These are phyloP conservation scores for Escovopsis sp. DNA, from an alignment of 2,329 filamentous ascomycete genomes.

Conservation along the genomic window DNA sequence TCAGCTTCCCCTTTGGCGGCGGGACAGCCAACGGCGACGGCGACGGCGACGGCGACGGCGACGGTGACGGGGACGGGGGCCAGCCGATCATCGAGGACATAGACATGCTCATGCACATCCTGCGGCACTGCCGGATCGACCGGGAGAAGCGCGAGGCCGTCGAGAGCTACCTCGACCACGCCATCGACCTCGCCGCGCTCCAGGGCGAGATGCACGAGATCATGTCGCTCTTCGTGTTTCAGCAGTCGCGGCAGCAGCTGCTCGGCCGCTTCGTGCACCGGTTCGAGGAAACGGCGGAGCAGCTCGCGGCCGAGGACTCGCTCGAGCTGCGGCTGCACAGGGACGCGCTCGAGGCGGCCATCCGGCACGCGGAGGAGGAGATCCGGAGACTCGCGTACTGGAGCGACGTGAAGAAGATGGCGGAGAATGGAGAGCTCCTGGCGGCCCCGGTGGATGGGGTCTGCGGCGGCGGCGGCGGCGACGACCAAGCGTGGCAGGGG, in stretches of 20 bases:
- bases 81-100: slow-evolving; percentile 45
- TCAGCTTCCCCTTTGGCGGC: slow-evolving; percentile 21
- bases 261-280: slow-evolving; percentile 53
- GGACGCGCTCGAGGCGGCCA: slow-evolving; percentile 56
- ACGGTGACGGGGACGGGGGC: slow-evolving; percentile 37
- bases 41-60: slow-evolving; percentile 26
- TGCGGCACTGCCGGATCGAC: slow-evolving; percentile 64
- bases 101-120: slow-evolving; percentile 48
- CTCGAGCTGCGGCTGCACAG: slow-evolving; percentile 28
- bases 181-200: slow-evolving; percentile 61
- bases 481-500: slow-evolving; percentile 31
- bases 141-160: slow-evolving; percentile 80
- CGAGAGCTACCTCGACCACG: slow-evolving; percentile 65
- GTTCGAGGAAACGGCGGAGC: slow-evolving; percentile 25
- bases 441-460: slow-evolving; percentile 15
- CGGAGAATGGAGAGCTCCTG: slow-evolving; percentile 32
- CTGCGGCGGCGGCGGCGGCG: slow-evolving; percentile 13
- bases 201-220: slow-evolving; percentile 67
- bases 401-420: slow-evolving; percentile 64
- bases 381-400: slow-evolving; percentile 74
- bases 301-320: slow-evolving; percentile 23
- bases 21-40: slow-evolving; percentile 31
- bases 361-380: slow-evolving; percentile 64
- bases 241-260: slow-evolving; percentile 67
- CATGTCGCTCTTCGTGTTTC: slow-evolving; percentile 78